Conservation (phyloP, 768 basidiomycete species). For the Rubroboletus pulcherrimus region DNA sequence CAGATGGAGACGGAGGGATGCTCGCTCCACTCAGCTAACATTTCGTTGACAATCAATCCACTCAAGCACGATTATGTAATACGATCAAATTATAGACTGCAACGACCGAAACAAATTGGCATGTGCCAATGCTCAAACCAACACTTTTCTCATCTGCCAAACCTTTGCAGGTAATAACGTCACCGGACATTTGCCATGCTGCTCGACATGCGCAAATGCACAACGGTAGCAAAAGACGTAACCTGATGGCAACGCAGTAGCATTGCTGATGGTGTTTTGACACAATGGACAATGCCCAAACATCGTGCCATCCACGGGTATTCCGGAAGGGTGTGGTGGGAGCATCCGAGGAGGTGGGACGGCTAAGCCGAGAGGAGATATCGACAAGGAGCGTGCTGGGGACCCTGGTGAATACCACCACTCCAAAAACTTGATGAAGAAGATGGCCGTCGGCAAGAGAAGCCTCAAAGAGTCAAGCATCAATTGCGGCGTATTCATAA, state of each 20-base stretch:
- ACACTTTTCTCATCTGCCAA: slow-evolving; percentile 85
- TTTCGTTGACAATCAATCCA: not conserved
- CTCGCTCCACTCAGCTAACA: not conserved
- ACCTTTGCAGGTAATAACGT: slow-evolving; percentile 71
- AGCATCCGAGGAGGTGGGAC: slow-evolving; percentile 77
- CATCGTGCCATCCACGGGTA: slow-evolving; percentile 54
- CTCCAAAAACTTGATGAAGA: slow-evolving; percentile 94
- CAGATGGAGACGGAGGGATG: not conserved
- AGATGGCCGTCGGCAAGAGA: slow-evolving; percentile 83
- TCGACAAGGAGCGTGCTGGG: slow-evolving; percentile 69
- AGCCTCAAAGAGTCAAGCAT: slow-evolving; percentile 75
- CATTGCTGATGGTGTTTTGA: slow-evolving; percentile 67
- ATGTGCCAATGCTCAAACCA: slow-evolving; percentile 49
- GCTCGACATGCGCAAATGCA: slow-evolving; percentile 78
- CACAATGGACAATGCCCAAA: slow-evolving; percentile 91
- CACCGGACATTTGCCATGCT: slow-evolving; percentile 78
- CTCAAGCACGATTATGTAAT: slow-evolving; percentile 1
- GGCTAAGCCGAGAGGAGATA: slow-evolving; percentile 58
- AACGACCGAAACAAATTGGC: slow-evolving; percentile 2
- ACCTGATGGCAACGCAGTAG: slow-evolving; percentile 86
- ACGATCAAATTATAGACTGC: slow-evolving; percentile 4
- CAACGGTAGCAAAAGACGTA: slow-evolving; percentile 96
- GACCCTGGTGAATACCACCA: slow-evolving; percentile 99
- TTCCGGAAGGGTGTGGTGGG: slow-evolving; percentile 67
- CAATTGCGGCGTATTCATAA: slow-evolving; percentile 54